Evolutionary conservation across 148 eudicot species (phyloP).

Genomic region (Camellia japonica): DNA sequence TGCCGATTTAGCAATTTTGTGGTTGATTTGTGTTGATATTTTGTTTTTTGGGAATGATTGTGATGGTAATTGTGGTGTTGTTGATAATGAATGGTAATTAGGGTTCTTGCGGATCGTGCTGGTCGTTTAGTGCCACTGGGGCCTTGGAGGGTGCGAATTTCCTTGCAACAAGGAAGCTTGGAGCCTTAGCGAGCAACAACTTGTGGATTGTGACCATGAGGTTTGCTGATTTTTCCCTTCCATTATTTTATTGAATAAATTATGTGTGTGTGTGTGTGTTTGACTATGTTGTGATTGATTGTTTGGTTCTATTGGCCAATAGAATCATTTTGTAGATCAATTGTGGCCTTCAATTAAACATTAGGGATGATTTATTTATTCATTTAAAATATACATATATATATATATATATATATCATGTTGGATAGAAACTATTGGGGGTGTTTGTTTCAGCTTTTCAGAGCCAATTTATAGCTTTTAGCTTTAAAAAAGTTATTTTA

Average conservation of each 20-base stretch:
- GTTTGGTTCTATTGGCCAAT: not conserved
- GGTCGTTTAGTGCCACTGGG: slow-evolving; percentile 93
- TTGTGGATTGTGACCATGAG: slow-evolving; percentile 95
- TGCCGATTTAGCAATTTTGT: not conserved
- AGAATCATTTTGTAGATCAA: not conserved
- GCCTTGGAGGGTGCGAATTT: slow-evolving; percentile 91
- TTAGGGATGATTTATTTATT: not conserved
- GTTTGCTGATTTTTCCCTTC: slow-evolving; percentile 29
- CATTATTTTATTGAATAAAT: not conserved
- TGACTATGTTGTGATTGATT: not conserved
- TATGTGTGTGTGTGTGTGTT: not conserved
- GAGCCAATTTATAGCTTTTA: too few relatives aligned
- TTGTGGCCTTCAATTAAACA: not conserved
- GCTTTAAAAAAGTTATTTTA: too few relatives aligned
- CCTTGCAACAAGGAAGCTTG: slow-evolving; percentile 83
- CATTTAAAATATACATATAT: too few relatives aligned
- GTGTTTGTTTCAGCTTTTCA: too few relatives aligned
- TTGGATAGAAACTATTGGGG: not conserved
- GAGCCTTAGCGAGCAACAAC: slow-evolving; percentile 96
- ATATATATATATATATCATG: not conserved
- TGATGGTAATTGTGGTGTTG: not conserved
- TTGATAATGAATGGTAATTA: slow-evolving; percentile 20
- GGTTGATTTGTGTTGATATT: not conserved
- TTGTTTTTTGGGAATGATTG: not conserved
- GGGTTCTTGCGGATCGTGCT: slow-evolving; percentile 97